Evolutionary conservation across 345 rosid genomes (phyloP).

Genomic region (Melaleuca alternifolia): DNA sequence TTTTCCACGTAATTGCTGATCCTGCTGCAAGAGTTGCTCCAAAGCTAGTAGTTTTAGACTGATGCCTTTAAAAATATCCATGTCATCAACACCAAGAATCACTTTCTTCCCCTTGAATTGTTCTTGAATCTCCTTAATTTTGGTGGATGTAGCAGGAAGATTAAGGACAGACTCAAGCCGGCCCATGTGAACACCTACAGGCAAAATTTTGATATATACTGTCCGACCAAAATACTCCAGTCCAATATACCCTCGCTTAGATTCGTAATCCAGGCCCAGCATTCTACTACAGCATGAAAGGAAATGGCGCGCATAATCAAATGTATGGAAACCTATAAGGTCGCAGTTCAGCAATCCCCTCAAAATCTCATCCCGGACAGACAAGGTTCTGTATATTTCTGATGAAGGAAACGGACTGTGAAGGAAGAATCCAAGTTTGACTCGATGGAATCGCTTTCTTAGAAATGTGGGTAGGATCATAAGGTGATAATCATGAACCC

Average conservation of each 20-base stretch:
- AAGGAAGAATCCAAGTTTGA: slow-evolving; percentile 76
- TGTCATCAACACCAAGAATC: slow-evolving; percentile 73
- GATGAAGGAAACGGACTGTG: slow-evolving; percentile 82
- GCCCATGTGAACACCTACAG: slow-evolving; percentile 71
- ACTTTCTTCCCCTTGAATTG: slow-evolving; percentile 50
- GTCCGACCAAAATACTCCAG: slow-evolving; percentile 85
- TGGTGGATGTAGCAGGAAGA: slow-evolving; percentile 46
- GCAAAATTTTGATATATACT: slow-evolving; percentile 59
- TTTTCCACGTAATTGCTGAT: slow-evolving; percentile 44
- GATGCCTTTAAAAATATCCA: slow-evolving; percentile 83
- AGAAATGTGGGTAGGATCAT: slow-evolving; percentile 81
- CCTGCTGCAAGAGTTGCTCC: slow-evolving; percentile 58
- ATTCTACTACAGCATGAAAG: slow-evolving; percentile 77
- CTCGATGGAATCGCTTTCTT: slow-evolving; percentile 55
- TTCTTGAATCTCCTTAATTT: slow-evolving; percentile 47
- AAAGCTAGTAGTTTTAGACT: slow-evolving; percentile 61
- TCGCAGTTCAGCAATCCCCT: slow-evolving; percentile 70
- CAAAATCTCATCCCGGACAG: slow-evolving; percentile 60
- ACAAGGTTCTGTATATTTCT: slow-evolving; percentile 64
- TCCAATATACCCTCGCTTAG: slow-evolving; percentile 76
- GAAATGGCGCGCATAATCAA: slow-evolving; percentile 75
- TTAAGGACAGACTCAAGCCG: slow-evolving; percentile 60
- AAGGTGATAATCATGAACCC: slow-evolving; percentile 77
- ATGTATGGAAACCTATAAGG: slow-evolving; percentile 73
- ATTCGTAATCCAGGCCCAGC: slow-evolving; percentile 81